Base-by-base conservation (phyloP, 495 filamentous ascomycete genomes). In the Amphirosellinia nigrospora region DNA sequence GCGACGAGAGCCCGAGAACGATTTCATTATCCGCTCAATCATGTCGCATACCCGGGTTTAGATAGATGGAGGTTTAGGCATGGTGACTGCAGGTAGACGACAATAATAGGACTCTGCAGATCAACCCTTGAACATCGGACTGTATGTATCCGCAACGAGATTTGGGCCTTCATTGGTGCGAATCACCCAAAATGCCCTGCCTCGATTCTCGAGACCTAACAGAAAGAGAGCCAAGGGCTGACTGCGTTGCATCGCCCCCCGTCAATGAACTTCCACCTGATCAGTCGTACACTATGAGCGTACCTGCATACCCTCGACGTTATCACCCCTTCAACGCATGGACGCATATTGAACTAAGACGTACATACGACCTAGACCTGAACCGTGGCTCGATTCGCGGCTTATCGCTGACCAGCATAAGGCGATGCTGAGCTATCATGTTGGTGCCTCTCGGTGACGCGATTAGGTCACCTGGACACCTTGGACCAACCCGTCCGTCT, bases 391-490 rank as follows among this genome's bases (percentile, higher is more conserved):
- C 64, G 43, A 56, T 55, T 46, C 28, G 36, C 48, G 19, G 34
- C 64, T 56, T 43, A 59, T 45, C 50, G 38, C 48, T 21, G 19
- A 59, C 38, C 64, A 32, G 53, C 64, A 46, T 59, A 39, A 46
- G 16, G 53, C 64, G 23, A 58, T 56, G n/a, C 53, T 21, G 21
- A 43, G 41, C 43, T 52, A 65, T 65, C 32, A 19, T 26, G n/a
- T 36, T 58, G 53, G 16, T 26, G 50, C 34, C 23, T 43, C 53
- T n/a, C 64, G 64, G 64, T 58, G 52, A 67, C 21, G 52, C 64
- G 64, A 67, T 67, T 67, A 13, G 53, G 64, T 67, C 64, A 67
- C 52, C 64, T 58, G 50, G 36, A 58, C 64, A 59, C 46, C 28
- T 52, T 46, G 16, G 36, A 34, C 64, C 30, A 21, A 46, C 36